Conservation (phyloP, 176 grass and related monocot species). For the Triticum dicoccoides region DNA sequence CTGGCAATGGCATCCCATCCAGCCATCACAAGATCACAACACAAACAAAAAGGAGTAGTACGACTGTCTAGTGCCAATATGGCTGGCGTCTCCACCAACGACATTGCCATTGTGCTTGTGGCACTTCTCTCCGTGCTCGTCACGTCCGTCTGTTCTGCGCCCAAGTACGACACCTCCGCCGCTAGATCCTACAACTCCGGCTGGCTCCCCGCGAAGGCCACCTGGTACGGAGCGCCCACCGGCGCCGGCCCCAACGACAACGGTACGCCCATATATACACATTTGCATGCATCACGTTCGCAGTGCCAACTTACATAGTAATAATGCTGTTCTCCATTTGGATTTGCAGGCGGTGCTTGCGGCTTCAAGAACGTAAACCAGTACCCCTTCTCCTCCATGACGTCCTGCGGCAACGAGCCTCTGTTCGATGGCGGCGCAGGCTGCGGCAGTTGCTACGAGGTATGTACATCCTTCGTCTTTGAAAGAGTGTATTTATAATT, state of each 20-base stretch:
- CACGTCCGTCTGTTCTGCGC: not conserved
- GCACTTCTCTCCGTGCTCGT: constrained; percentile 24
- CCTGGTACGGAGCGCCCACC: constrained; percentile 59
- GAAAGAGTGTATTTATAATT: too few species aligned
- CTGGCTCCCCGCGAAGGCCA: constrained; percentile 47
- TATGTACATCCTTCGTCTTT: too few species aligned
- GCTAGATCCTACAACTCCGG: not conserved
- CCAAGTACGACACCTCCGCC: not conserved
- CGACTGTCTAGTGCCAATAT: not conserved
- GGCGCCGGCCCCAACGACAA: constrained; percentile 52
- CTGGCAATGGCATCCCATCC: not conserved
- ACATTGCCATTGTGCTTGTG: not conserved
- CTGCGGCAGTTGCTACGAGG: too few species aligned
- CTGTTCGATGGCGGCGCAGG: too few species aligned
- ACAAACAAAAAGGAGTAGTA: not conserved
- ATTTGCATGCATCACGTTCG: not conserved
- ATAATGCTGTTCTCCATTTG: not conserved
- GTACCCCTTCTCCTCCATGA: constrained; percentile 2
- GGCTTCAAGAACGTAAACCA: constrained; percentile 52
- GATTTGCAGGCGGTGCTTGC: constrained; percentile 52
- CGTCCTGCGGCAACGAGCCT: too few species aligned
- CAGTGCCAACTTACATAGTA: not conserved
- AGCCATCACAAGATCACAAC: not conserved
- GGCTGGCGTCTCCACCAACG: not conserved
- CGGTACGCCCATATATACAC: not conserved